Evolutionary conservation across 2,329 filamentous ascomycete species (phyloP), one percentile per base, ranked within the genome.

Genomic region (Sporothrix protearum): DNA sequence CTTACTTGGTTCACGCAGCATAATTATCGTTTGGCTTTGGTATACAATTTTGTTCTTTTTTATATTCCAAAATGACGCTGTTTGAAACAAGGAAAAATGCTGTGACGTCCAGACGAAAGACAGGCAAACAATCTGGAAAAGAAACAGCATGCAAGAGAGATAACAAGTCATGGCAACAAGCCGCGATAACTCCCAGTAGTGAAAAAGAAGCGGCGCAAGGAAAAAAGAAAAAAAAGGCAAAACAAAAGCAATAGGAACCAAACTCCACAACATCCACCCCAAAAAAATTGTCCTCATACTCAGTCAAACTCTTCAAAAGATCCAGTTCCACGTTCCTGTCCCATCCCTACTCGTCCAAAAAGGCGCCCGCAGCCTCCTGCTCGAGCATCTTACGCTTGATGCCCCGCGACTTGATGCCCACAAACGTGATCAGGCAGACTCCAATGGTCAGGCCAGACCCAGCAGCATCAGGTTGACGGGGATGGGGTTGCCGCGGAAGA

Each of bases 391-490:
- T 79, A 57, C 77, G 78, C 77, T 75, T 79, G 73, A 82, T 78
- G 45, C 76, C 76, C 70, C 80, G 80, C 6, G 80, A 77, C 76
- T 82, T 79, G 6, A 83, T 70, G 16, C 77, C 82, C 0, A 96
- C 92, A 79, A 87, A 97, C 0, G 78, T 80, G 12, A 95, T 89
- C 8, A 97, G 82, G 7, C 81, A 82, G 1, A 85, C 72, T 0
- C 94, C 94, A 0, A 95, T 84, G 0, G 86, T 77, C 9, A 92
- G 78, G 0, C 90, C 0, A 87, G 71, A 0, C 80, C 77, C 64
- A 95, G 80, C 25, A 97, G 80, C 0, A 91, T 84, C 2, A 91
- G 68, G 78, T 97, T 96, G 14, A 96, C 90, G 0, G 93, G 93
- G 0, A 92, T 82, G 0, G 94, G 94, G 78, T 96, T 85, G 5